phyloP scores from a whole-genome alignment of 1,139 yeast genomes.

The Candida sanyaensis region DNA sequence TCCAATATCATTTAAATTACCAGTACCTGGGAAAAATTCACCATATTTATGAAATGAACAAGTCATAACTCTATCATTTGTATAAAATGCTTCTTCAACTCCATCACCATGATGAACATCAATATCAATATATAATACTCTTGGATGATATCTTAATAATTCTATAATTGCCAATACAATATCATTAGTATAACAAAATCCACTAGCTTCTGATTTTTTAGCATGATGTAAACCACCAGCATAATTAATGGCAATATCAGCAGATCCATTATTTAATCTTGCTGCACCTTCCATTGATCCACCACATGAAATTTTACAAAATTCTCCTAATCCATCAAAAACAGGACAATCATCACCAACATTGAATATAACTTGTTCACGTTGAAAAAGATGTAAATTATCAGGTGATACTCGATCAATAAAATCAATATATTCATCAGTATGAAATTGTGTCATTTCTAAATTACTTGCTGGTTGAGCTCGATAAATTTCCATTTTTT shows the following conservation, averaged over 20 bases:
- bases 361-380: constrained; percentile 92
- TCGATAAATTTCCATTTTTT: constrained; percentile 94
- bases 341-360: constrained; percentile 99
- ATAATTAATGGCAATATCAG: constrained; percentile 96
- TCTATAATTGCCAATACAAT: constrained; percentile 88
- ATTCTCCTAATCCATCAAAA: constrained; percentile 91
- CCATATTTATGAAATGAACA: constrained; percentile 97
- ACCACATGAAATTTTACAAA: constrained; percentile 88
- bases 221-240: constrained; percentile 98
- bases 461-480: constrained; percentile 98
- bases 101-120: constrained; percentile 99
- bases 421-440: constrained; percentile 96
- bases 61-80: constrained; percentile 95
- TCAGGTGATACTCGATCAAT: constrained; percentile 93
- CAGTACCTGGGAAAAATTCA: constrained; percentile 96
- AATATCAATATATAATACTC: constrained; percentile 91
- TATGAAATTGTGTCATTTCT: constrained; percentile 98
- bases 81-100: constrained; percentile 95
- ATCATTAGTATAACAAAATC: constrained; percentile 94
- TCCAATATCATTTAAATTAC: constrained; percentile 83
- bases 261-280: constrained; percentile 77
- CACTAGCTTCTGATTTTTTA: constrained; percentile 90
- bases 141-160: constrained; percentile 79
- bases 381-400: constrained; percentile 84
- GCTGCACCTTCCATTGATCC: constrained; percentile 93